Evolutionary conservation across 108 stramenopile species (phyloP), one percentile per base, ranked within the genome.

Genomic region (Ochromonas danica): DNA sequence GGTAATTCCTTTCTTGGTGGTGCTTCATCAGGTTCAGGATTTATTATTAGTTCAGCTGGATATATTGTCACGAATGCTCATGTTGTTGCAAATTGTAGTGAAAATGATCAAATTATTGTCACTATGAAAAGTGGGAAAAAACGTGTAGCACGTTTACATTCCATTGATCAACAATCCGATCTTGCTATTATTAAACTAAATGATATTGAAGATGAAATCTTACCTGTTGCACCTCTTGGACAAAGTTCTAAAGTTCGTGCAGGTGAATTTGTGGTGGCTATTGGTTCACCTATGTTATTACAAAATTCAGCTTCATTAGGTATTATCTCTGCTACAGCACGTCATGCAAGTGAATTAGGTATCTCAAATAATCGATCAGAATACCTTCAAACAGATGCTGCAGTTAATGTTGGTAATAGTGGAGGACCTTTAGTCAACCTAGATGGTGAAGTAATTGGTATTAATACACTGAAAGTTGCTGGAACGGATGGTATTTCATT

Each of bases 371-470:
- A 43, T 27, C 78, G 78, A 17, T 40, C 78, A 28, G 82, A 85
- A 60, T 87, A 81, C 42, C 80, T 88, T 45, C 88, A 88, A 71
- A 88, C 88, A 36, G 88, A 88, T 62, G 86, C 86, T 25, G 89
- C 90, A 0, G 86, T 91, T 40, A 88, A 90, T 75, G 82, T 84
- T 6, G 93, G 94, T 31, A 95, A 97, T 77, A 87, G 87, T 2
- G 94, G 94, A 17, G 94, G 94, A 0, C 90, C 92, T 0, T 84
- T 95, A 3, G 72, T 94, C 40, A 91, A 94, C 36, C 81, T 81
- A 40, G 72, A 82, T 25, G 87, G 87, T 22, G 45, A 79, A n/a
- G 85, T 88, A 35, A 82, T 88, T 36, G 87, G 87, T 43, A 71
- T 88, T 75, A 88, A 86, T 81, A 85, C 86, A 0, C 40, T 88